Base-by-base conservation (phyloP, 495 filamentous ascomycete genomes). In the Neurospora cerealis region DNA sequence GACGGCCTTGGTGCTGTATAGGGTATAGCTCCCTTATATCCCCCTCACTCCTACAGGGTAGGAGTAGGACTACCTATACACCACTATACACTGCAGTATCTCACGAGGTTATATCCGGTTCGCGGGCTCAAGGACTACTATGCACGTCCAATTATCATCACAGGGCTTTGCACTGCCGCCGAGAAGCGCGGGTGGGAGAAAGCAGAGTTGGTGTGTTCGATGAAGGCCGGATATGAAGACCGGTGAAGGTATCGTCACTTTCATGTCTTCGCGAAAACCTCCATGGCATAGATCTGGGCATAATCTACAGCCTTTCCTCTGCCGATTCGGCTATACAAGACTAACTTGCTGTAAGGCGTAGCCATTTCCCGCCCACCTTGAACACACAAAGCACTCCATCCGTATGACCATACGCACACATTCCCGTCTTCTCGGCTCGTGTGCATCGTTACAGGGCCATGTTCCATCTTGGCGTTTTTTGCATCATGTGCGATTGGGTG, bases 131-230 rank as follows among this genome's bases (percentile, higher is more conserved):
- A 28, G 11, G 17, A 13, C 13, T 62, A 62, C 24, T 62, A 62
- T 32, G 24, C 48, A 62, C 6, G 48, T 32, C 48, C 24, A 60
- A 62, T 32, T 8, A 32, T 8, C 13, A 62, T 32, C 13, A 62
- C 48, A 17, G 24, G 13, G 11, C 24, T 32, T 28, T 15, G 48
- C 24, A 24, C 48, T 62, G 48, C 24, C 2, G 48, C 48, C 24
- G 10, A 71, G 40, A 54, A 46, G 72, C 40, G 66, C 62, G 69
- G 70, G 42, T 38, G 71, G 72, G 71, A 48, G 36, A 73, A 74
- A 72, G 76, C 28, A 28, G 4, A 66, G 13, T 66, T 78, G 79
- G 79, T 74, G 78, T 73, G 78, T 72, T 76, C 78, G 74, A 74
- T 75, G 73, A 76, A 71, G 74, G 69, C 32, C 71, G 28, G 70